Percentiles rank a stretch among this genome's conserved stretches.
phyloP scores from a whole-genome alignment of 352 stramenopile genomes.

The Phytophthora sansomeana region DNA sequence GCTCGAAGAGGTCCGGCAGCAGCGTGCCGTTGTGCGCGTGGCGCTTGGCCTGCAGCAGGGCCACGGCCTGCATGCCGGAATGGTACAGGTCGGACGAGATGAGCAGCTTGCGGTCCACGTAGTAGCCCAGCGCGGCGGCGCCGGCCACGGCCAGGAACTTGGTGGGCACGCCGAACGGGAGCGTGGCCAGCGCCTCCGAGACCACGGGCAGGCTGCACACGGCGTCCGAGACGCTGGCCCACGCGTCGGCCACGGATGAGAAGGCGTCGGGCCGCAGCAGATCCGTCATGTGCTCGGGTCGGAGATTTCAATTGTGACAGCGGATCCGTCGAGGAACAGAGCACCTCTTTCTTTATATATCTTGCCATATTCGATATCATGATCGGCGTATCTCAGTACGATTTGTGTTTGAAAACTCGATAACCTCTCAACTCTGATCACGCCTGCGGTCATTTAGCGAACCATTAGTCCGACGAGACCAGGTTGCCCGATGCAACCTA shows the following conservation, averaged over 20 bases:
- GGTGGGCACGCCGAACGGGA: conserved; percentile 30
- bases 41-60: conserved; percentile 52
- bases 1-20: conserved; percentile 69
- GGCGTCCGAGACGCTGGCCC: conserved; percentile 20
- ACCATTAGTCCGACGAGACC: too few relatives aligned
- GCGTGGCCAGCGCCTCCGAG: conserved; percentile 28
- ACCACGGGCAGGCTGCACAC: conserved; percentile 19
- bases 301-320: conserved; percentile 18
- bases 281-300: conserved; percentile 24
- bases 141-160: conserved; percentile 61
- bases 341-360: too few relatives aligned
- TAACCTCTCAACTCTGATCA: too few relatives aligned
- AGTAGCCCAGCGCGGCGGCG: conserved; percentile 51
- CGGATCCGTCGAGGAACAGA: too few relatives aligned
- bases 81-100: conserved; percentile 68
- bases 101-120: conserved; percentile 63
- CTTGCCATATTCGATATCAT: too few relatives aligned
- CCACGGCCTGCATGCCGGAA: conserved; percentile 42
- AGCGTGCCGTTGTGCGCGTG: conserved; percentile 46
- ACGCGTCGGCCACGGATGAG: conserved; percentile 17
- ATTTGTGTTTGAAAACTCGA: too few relatives aligned
- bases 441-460: too few relatives aligned
- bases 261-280: conserved; percentile 15
- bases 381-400: too few relatives aligned
- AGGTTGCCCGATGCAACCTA: too few relatives aligned